These are phyloP conservation scores for Cladobotryum protrusum DNA, from an alignment of 2,329 filamentous ascomycete genomes.

Conservation along the genomic window DNA sequence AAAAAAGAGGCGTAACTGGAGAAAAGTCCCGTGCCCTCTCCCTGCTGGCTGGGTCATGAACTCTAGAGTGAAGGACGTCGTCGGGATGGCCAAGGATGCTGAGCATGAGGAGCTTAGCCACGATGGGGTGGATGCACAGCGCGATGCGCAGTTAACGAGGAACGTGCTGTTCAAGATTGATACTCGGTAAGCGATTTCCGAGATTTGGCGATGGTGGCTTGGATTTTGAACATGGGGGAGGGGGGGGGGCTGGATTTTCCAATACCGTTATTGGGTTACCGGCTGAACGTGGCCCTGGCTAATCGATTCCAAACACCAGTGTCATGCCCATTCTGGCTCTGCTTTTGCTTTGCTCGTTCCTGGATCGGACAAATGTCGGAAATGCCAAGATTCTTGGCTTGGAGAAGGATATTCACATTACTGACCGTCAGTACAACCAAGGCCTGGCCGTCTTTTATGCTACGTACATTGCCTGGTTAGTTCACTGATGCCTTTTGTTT, in stretches of 20 bases:
- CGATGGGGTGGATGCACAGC: constrained; percentile 6
- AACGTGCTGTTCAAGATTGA: constrained; percentile 25
- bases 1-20: not conserved
- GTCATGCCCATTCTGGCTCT: constrained; percentile 58
- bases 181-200: constrained; percentile 14
- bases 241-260: too few relatives aligned
- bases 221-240: too few relatives aligned
- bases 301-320: constrained; percentile 26
- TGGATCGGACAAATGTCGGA: constrained; percentile 67
- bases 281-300: not conserved
- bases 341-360: constrained; percentile 58
- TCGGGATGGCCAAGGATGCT: constrained; percentile 14
- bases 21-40: too few relatives aligned
- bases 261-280: not conserved
- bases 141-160: constrained; percentile 16
- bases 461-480: constrained; percentile 53
- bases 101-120: constrained; percentile 17
- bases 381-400: constrained; percentile 62
- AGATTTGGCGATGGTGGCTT: too few relatives aligned
- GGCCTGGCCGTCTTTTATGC: constrained; percentile 61
- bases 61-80: constrained; percentile 1
- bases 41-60: constrained; percentile 2
- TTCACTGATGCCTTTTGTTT: not conserved
- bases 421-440: constrained; percentile 56
- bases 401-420: constrained; percentile 51